These are phyloP conservation scores for Corynespora cassiicola DNA, from an alignment of 2,329 filamentous ascomycete species.

Conservation along the genomic window DNA sequence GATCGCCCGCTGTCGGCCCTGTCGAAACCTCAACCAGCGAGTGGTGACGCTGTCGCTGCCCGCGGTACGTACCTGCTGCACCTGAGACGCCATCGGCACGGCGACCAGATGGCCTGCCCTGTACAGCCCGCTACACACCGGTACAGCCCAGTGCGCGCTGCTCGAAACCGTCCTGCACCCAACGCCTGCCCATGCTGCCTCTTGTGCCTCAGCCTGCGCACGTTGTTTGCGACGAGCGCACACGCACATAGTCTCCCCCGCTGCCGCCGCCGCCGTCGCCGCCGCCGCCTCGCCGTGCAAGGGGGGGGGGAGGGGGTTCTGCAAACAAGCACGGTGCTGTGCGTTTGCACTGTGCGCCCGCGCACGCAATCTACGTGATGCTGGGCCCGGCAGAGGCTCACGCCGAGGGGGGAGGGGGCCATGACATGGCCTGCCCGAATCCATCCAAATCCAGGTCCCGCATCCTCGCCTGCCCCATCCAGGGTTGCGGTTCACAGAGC, in stretches of 20 bases:
- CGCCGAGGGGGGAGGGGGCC: constrained; percentile 16
- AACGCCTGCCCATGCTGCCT: no score
- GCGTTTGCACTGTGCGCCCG: no score
- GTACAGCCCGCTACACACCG: background rate
- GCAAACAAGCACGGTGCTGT: no score
- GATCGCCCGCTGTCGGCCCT: constrained; percentile 40
- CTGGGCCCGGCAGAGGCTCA: constrained; percentile 11
- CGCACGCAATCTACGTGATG: constrained; percentile 11
- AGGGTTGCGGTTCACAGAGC: constrained; percentile 11
- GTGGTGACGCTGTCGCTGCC: constrained; percentile 23
- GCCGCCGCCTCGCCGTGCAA: no score
- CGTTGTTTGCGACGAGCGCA: no score
- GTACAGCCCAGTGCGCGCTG: background rate
- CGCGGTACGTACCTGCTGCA: constrained; percentile 7
- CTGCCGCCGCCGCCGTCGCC: no score
- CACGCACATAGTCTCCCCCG: no score
- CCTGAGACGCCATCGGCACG: background rate
- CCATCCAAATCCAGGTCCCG: constrained; percentile 13
- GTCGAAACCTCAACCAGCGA: constrained; percentile 19
- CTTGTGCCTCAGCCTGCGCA: no score
- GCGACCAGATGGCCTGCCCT: background rate
- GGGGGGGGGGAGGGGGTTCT: no score
- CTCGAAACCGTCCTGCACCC: background rate
- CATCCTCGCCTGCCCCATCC: constrained; percentile 12
- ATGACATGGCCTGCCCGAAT: no score